Base-by-base conservation (phyloP, 495 filamentous ascomycete genomes). In the Ramalina intermedia region DNA sequence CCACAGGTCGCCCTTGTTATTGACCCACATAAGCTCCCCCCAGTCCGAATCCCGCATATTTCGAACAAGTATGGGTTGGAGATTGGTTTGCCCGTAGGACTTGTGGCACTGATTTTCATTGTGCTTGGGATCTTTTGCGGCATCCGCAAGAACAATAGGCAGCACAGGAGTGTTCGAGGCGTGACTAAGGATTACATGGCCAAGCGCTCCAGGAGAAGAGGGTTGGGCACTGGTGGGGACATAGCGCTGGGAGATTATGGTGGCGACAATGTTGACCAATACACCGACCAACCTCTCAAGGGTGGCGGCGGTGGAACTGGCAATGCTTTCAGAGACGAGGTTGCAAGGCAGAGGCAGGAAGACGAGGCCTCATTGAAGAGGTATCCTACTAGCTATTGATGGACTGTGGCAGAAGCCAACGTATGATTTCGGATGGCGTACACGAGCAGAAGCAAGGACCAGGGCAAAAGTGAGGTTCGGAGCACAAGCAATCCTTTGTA, bases 321-420 rank as follows among this genome's bases (percentile, higher is more conserved):
- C 9, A 56, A 56, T 27, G 54, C 50, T 17, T 56, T 56, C 21
- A 37, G 38, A 39, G 54, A 56, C 29, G 54, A 56, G 33, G 45
- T 56, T n/a, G 51, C 45, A 9, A 44, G 42, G 24, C 54, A 56
- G 46, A 42, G 55, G 38, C 38, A 47, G 16, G 53, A 55, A 39
- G 53, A 55, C 21, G 43, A 51, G 12, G 27, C 24, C 9, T 42
- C 26, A 9, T 52, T 41, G 44, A 40, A 21, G 23, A 52, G 41
- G 4, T 40, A 51, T 23, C 45, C 48, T n/a, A 47, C 48, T 2
- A 52, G 36, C 33, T 55, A 55, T 37, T 47, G 21, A 23, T 1
- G 3, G 16, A 41, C 29, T 11, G 12, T 8, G 6, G 12, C 3
- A 33, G 3, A 1, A 33, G 3, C 6, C 6, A 13, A 33, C 29